Conservation (phyloP, 2,329 filamentous ascomycete genomes). For the Alternaria atra region DNA sequence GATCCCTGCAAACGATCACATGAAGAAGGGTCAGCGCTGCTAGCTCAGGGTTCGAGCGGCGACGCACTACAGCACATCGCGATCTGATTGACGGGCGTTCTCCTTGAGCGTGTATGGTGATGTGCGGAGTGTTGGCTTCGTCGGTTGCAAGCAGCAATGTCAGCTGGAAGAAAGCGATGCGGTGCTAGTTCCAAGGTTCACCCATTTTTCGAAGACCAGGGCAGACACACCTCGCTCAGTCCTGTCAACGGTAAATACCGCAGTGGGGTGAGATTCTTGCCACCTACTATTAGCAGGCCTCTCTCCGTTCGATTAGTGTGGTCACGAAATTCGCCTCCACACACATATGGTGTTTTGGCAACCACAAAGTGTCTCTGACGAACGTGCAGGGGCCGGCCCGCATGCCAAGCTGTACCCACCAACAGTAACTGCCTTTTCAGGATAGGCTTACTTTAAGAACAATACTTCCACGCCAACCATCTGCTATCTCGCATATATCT, state of each 20-base stretch:
- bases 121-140: neutral
- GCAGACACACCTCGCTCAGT: constrained; percentile 1
- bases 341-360: neutral
- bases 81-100: neutral
- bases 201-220: neutral
- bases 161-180: neutral
- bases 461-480: constrained; percentile 3
- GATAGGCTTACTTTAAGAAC: neutral
- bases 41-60: neutral
- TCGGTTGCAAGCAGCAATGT: neutral
- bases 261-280: neutral
- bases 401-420: neutral
- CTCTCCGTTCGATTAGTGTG: neutral
- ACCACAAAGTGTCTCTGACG: neutral
- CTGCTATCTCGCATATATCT: neutral
- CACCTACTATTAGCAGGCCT: neutral
- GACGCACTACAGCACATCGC: neutral
- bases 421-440: constrained; percentile 1
- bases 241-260: neutral
- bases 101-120: neutral
- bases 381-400: neutral
- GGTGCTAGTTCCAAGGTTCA: neutral
- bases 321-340: neutral
- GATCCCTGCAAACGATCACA: neutral
- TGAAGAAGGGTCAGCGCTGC: neutral